A percentile compares a stretch with the other conserved stretches of the same genome.
phyloP scores from a whole-genome alignment of 441 rosid species.

The Dalechampia spathulata region DNA sequence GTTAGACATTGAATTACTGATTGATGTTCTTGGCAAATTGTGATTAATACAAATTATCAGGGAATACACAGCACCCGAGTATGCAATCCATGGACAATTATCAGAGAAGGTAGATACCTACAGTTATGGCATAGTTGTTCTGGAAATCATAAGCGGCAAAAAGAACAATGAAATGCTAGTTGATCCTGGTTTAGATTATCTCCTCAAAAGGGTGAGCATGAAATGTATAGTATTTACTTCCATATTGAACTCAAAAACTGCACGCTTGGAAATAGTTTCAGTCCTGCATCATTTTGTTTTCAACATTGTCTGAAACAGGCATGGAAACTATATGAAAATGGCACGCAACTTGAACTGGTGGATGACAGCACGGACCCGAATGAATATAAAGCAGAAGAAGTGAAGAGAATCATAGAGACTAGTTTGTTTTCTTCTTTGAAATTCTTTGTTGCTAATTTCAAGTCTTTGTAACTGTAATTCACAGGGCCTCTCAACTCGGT shows the following conservation, averaged over 20 bases:
- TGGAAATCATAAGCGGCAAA: constrained; percentile 25
- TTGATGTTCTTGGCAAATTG: neutral
- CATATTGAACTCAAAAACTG: too few relatives aligned
- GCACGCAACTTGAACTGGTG: constrained; percentile 26
- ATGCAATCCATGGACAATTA: constrained; percentile 37
- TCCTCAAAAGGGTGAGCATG: constrained; percentile 26
- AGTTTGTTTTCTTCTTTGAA: constrained; percentile 12
- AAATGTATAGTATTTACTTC: neutral
- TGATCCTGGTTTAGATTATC: constrained; percentile 22
- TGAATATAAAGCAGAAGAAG: constrained; percentile 27
- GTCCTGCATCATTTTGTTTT: neutral
- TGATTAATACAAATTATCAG: constrained; percentile 10
- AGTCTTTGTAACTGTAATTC: constrained; percentile 15
- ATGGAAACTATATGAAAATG: constrained; percentile 31
- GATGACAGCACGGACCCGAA: constrained; percentile 23
- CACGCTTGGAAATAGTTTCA: neutral
- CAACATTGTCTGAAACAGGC: constrained; percentile 12
- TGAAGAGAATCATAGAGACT: constrained; percentile 28
- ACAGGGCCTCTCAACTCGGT: constrained; percentile 16
- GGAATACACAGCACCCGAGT: constrained; percentile 43
- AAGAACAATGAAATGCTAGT: constrained; percentile 18
- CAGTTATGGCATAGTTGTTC: constrained; percentile 24
- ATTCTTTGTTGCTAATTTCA: constrained; percentile 16
- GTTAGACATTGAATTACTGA: neutral
- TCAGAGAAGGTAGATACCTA: constrained; percentile 32